These are phyloP conservation scores for sweet orange (Citrus sinensis) DNA, from an alignment of 345 rosid species.

Conservation along the genomic window DNA sequence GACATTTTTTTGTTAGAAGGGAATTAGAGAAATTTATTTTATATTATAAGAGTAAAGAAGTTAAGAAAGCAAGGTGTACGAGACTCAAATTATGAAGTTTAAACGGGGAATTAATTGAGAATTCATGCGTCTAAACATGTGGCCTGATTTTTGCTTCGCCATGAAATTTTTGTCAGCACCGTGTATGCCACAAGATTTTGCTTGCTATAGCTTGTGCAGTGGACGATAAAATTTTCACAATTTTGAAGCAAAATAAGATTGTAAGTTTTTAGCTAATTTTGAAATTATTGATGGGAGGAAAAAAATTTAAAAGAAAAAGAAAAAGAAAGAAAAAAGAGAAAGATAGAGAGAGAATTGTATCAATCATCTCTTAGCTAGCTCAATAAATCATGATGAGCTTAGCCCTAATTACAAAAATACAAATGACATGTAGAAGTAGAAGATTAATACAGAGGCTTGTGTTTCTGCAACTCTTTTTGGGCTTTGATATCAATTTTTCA, in stretches of 20 bases:
- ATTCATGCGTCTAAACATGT: background rate
- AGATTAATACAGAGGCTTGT: background rate
- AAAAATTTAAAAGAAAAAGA: too few relatives aligned
- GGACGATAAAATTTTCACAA: background rate
- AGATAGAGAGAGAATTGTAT: too few relatives aligned
- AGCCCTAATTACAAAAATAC: too few relatives aligned
- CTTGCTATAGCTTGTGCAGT: background rate
- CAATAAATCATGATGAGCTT: background rate
- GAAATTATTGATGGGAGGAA: too few relatives aligned
- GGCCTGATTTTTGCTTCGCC: background rate
- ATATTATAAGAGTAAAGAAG: too few relatives aligned
- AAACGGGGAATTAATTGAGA: background rate
- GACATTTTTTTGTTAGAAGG: too few relatives aligned
- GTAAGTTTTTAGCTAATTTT: background rate
- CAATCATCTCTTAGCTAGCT: background rate
- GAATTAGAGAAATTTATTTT: too few relatives aligned
- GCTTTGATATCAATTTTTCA: background rate
- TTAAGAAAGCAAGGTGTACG: background rate
- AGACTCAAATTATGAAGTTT: background rate
- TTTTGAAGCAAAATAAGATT: background rate
- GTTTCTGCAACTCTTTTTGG: background rate
- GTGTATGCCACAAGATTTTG: background rate
- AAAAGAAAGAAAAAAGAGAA: too few relatives aligned
- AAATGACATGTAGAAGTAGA: too few relatives aligned
- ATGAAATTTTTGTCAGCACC: too few relatives aligned